Evolutionary conservation across 805 yeast genomes (phyloP), one percentile per base, ranked within the genome.

Genomic region (Schwanniomyces vanrijiae): DNA sequence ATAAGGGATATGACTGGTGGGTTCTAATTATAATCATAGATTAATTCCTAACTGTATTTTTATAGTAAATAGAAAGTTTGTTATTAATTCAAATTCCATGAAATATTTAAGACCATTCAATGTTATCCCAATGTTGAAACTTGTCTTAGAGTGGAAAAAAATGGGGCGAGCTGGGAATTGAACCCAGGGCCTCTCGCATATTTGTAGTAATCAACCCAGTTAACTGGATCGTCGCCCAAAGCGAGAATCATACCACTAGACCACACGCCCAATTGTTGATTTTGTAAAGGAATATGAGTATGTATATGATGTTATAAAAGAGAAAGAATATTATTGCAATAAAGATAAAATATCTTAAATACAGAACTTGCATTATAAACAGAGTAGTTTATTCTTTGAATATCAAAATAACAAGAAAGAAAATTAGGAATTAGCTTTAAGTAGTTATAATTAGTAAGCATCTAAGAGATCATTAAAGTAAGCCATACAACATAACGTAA

Each of bases 111-210:
- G n/a, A n/a, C n/a, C n/a, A n/a, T n/a, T 24, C 26, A 24, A 24
- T 5, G 8, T 24, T 24, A 5, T 24, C 26, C 5, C 5, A 24
- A 24, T 24, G 5, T 24, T 24, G 26, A 5, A 24, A 24, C 26
- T n/a, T n/a, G n/a, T n/a, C n/a, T n/a, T n/a, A n/a, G n/a, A n/a
- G 9, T 24, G 50, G 43, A 51, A 55, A 47, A 25, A 40, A 51
- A 29, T 24, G 71, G 71, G 72, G 71, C 69, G 60, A 57, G 61
- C 80, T 71, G 81, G 80, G 80, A 76, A 75, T 76, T 75, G 80
- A 76, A 75, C 80, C 80, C 80, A 71, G 80, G 81, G 79, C 80
- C 80, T 76, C 80, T 75, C 80, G 77, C 81, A 76, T 54, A 50
- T 47, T 60, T 60, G 64, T 44, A 38, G 45, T 42, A 33, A 42